phyloP scores from a whole-genome alignment of 169 alveolate genomes.

The Cyclospora cayetanensis region DNA sequence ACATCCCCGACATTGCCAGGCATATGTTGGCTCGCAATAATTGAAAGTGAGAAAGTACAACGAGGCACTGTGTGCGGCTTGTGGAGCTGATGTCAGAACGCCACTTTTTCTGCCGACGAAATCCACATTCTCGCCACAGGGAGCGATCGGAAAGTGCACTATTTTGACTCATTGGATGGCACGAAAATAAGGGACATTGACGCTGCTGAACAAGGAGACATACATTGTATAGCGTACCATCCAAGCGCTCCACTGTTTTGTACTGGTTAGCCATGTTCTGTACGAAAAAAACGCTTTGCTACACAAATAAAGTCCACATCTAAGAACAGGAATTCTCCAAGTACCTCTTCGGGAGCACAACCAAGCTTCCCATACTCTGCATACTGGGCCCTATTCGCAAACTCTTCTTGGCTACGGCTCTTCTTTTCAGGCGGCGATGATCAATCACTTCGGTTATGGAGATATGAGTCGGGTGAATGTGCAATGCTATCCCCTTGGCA shows the following conservation, averaged over 20 bases:
- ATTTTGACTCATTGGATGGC: constrained; percentile 93
- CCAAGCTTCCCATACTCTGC: background rate
- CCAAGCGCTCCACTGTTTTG: constrained; percentile 38
- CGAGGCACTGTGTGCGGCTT: no score
- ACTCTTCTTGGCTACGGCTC: constrained; percentile 84
- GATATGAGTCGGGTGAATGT: constrained; percentile 87
- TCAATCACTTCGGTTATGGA: constrained; percentile 87
- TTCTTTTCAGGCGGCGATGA: constrained; percentile 88
- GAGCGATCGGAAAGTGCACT: constrained; percentile 86
- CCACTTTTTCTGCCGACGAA: constrained; percentile 91
- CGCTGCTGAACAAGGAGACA: constrained; percentile 90
- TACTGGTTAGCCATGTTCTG: constrained; percentile 33
- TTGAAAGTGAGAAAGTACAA: no score
- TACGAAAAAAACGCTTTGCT: background rate
- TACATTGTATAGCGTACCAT: constrained; percentile 87
- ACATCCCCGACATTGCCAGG: no score
- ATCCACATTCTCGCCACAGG: constrained; percentile 92
- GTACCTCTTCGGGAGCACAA: background rate
- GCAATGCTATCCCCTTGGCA: constrained; percentile 49
- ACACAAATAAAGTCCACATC: background rate
- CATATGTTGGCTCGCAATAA: no score
- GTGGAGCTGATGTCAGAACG: background rate
- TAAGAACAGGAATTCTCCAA: background rate
- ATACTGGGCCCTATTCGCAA: constrained; percentile 57
- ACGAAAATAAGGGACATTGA: constrained; percentile 91